phyloP scores from a whole-genome alignment of 2,329 filamentous ascomycete species.

The Calonectria pteridis region DNA sequence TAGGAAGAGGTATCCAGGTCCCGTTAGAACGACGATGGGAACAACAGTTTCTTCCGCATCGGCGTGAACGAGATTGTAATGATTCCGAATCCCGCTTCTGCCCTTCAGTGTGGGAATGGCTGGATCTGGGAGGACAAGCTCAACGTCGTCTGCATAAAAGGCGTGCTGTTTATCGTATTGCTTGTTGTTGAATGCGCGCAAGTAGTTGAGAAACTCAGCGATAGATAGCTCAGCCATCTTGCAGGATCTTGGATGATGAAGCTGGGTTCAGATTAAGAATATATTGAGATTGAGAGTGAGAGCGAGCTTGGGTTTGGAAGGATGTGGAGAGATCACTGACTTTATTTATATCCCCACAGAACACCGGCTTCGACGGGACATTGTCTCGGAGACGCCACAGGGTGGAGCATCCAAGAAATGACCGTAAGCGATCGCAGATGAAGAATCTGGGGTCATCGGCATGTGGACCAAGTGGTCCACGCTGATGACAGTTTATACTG shows the following conservation, averaged over 20 bases:
- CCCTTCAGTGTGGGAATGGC: background rate
- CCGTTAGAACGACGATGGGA: background rate
- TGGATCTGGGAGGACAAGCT: background rate
- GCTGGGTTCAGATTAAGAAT: too few species aligned
- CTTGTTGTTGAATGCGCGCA: conserved; percentile 15
- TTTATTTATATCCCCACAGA: background rate
- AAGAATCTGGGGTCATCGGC: background rate
- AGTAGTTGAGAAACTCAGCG: conserved; percentile 2
- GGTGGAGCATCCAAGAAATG: background rate
- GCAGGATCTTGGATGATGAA: background rate
- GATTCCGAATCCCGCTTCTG: conserved; percentile 3
- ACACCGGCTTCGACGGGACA: background rate
- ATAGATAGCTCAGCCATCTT: background rate
- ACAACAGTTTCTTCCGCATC: conserved; percentile 13
- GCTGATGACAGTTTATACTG: background rate
- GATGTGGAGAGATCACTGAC: background rate
- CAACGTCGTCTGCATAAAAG: conserved; percentile 9
- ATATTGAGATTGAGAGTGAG: background rate
- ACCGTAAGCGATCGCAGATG: background rate
- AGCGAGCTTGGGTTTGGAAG: background rate
- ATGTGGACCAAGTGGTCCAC: background rate
- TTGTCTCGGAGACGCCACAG: background rate
- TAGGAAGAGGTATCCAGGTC: conserved; percentile 10
- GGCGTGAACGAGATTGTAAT: conserved; percentile 12
- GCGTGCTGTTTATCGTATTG: conserved; percentile 6